Evolutionary conservation across 2,329 filamentous ascomycete species (phyloP).

Genomic region (Rachicladosporium sp.): DNA sequence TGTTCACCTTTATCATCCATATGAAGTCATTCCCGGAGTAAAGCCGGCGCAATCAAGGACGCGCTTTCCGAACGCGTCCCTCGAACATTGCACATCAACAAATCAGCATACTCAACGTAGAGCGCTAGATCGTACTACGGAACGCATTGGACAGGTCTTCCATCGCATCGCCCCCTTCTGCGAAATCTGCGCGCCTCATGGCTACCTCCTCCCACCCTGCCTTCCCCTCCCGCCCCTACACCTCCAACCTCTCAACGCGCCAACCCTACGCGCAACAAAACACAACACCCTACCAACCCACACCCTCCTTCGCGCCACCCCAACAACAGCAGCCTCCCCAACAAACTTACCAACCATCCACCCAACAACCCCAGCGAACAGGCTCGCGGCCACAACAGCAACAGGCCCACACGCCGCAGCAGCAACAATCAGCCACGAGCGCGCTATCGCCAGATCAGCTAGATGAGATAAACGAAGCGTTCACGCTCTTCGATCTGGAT

Average conservation of each 20-base stretch:
- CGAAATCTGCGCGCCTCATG: slow-evolving; percentile 25
- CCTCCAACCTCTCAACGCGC: slow-evolving; percentile 34
- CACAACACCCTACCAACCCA: slow-evolving; percentile 18
- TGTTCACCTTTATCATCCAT: no score
- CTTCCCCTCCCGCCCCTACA: slow-evolving; percentile 43
- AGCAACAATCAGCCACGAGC: slow-evolving; percentile 24
- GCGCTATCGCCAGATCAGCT: slow-evolving; percentile 54
- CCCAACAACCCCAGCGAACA: slow-evolving; percentile 13
- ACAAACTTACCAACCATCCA: slow-evolving; percentile 9
- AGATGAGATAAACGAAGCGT: slow-evolving; percentile 89
- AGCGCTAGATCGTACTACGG: not conserved
- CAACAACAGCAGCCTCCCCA: slow-evolving; percentile 9
- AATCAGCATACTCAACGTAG: no score
- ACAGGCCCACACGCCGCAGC: slow-evolving; percentile 11
- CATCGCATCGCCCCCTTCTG: no score
- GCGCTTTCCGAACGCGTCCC: no score
- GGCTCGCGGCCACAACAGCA: slow-evolving; percentile 25
- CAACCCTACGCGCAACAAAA: slow-evolving; percentile 18
- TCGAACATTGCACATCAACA: no score
- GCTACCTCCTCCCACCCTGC: slow-evolving; percentile 40
- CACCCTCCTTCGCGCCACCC: slow-evolving; percentile 21
- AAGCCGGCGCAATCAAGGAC: no score
- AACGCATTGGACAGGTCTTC: not conserved
- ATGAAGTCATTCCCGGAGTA: no score
- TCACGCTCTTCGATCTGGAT: slow-evolving; percentile 91